Conservation (phyloP, 1,139 yeast species). For the Pneumocystis canis region DNA sequence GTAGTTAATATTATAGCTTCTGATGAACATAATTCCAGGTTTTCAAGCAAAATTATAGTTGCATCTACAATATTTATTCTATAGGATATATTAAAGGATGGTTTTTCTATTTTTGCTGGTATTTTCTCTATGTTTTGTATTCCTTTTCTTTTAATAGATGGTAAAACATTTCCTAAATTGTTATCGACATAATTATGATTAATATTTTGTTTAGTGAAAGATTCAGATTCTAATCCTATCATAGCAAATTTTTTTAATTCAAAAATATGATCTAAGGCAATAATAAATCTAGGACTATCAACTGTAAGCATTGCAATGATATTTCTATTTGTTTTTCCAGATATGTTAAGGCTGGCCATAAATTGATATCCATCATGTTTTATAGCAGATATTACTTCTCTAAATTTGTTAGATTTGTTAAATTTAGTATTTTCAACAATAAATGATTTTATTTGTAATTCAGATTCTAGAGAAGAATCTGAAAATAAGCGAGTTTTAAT, state of each 20-base stretch:
- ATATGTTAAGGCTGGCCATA: constrained; percentile 35
- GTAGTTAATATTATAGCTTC: constrained; percentile 86
- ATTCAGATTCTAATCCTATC: not conserved
- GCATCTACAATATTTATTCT: constrained; percentile 65
- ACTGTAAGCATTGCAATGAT: constrained; percentile 48
- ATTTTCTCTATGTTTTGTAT: constrained; percentile 9
- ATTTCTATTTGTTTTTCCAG: constrained; percentile 32
- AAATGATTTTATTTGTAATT: constrained; percentile 55
- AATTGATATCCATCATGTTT: constrained; percentile 58
- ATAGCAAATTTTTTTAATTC: constrained; percentile 52
- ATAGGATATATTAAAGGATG: constrained; percentile 27
- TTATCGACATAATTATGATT: constrained; percentile 7
- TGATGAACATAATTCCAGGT: constrained; percentile 51
- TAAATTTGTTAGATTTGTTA: constrained; percentile 49
- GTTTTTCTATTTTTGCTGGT: not conserved
- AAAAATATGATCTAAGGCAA: constrained; percentile 75
- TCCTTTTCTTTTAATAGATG: constrained; percentile 13
- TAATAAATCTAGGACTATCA: constrained; percentile 64
- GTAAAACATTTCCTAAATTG: constrained; percentile 4
- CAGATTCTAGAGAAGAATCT: constrained; percentile 44
- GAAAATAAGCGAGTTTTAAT: constrained; percentile 37
- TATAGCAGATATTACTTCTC: constrained; percentile 64
- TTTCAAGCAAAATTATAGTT: constrained; percentile 65
- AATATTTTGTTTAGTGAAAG: constrained; percentile 2
- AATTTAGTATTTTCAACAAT: constrained; percentile 61